Conservation (phyloP, 2,329 filamentous ascomycete genomes). For the Penicillium hesseltinei region DNA sequence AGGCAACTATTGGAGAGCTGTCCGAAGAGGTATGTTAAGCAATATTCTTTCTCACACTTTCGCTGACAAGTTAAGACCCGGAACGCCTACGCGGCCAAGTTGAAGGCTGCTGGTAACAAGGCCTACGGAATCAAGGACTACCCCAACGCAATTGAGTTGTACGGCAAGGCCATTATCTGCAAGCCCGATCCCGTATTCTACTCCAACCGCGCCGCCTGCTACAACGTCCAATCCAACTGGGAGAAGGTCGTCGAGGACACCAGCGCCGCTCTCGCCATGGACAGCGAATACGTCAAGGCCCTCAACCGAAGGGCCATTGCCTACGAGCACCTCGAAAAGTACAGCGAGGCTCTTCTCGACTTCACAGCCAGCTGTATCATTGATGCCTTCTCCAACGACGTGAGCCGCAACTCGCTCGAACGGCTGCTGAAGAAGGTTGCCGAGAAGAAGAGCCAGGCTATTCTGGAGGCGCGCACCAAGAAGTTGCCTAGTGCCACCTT, state of each 20-base stretch:
- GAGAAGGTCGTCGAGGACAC: slow-evolving; percentile 96
- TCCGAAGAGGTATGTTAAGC: slow-evolving; percentile 45
- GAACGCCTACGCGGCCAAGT: slow-evolving; percentile 81
- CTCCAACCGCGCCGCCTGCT: slow-evolving; percentile 97
- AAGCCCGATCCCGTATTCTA: slow-evolving; percentile 97
- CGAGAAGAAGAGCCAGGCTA: slow-evolving; percentile 87
- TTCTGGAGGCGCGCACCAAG: slow-evolving; percentile 75
- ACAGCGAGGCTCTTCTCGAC: slow-evolving; percentile 91
- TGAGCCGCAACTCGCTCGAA: slow-evolving; percentile 85
- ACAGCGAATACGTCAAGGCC: slow-evolving; percentile 95
- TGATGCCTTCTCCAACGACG: slow-evolving; percentile 91
- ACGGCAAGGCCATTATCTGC: slow-evolving; percentile 94
- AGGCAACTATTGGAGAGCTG: slow-evolving; percentile 48
- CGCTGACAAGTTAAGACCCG: slow-evolving; percentile 58
- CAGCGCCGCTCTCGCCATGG: slow-evolving; percentile 87
- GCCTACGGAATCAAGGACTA: slow-evolving; percentile 94
- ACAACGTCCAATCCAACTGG: slow-evolving; percentile 90
- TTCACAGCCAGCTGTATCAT: slow-evolving; percentile 99
- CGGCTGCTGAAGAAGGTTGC: slow-evolving; percentile 94
- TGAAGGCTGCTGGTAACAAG: slow-evolving; percentile 95
- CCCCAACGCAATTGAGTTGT: slow-evolving; percentile 87
- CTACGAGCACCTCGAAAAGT: slow-evolving; percentile 88
- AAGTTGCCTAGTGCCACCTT: slow-evolving; percentile 94
- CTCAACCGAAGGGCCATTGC: slow-evolving; percentile 94
- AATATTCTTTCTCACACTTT: slow-evolving; percentile 3